A percentile compares a stretch with the other conserved stretches of the same genome.
Conservation (phyloP, 345 rosid species). For the Acer saccharum region DNA sequence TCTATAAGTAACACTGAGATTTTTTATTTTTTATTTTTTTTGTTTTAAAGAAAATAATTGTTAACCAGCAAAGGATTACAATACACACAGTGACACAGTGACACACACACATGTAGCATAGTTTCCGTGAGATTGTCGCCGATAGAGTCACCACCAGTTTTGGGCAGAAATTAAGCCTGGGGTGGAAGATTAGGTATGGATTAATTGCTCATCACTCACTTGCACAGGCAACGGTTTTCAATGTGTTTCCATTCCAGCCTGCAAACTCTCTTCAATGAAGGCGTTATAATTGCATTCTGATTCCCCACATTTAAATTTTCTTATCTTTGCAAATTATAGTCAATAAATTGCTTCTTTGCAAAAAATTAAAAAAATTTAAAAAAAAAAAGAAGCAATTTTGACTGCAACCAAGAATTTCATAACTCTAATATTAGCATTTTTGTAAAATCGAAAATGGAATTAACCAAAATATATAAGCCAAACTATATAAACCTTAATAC, state of each 20-base stretch:
- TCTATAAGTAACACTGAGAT: neutral
- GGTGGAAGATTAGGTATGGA: neutral
- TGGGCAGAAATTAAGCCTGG: neutral
- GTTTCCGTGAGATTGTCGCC: slow-evolving; percentile 16
- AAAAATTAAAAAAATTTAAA: too few species aligned
- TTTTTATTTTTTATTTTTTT: neutral
- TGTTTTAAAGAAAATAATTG: neutral
- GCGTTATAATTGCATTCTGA: slow-evolving; percentile 2
- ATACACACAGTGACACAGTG: too few species aligned
- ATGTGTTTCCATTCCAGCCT: slow-evolving; percentile 7
- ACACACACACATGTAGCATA: neutral
- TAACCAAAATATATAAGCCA: too few species aligned
- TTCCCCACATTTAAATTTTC: neutral
- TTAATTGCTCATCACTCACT: neutral
- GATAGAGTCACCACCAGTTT: neutral
- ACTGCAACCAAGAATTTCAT: too few species aligned
- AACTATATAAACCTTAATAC: too few species aligned
- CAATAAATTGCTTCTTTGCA: too few species aligned
- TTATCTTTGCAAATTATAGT: too few species aligned
- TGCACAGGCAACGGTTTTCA: neutral
- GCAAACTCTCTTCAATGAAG: slow-evolving; percentile 17
- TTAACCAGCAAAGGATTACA: neutral
- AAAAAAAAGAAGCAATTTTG: too few species aligned
- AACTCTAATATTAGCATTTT: too few species aligned
- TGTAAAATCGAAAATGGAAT: neutral